Percentiles rank a stretch among this genome's conserved stretches.
Evolutionary conservation across 1,284 basidiomycete genomes (phyloP).

Genomic region (Ceratobasidium sp.): DNA sequence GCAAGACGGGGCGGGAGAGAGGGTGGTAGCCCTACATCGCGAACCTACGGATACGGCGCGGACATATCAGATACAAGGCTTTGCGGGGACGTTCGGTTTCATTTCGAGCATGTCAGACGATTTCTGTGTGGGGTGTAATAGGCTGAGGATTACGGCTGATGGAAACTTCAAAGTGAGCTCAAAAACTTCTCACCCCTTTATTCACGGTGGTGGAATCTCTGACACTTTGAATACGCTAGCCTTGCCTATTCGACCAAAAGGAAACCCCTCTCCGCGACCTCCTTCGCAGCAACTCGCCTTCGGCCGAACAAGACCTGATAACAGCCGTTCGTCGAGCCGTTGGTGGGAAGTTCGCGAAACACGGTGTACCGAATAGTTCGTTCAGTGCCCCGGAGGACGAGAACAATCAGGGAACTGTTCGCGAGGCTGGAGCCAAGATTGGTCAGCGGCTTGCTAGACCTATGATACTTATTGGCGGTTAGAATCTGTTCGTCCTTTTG

Average conservation of each 20-base stretch:
- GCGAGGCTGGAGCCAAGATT: constrained; percentile 24
- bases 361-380: constrained; percentile 60
- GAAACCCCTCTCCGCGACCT: constrained; percentile 85
- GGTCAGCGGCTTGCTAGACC: constrained; percentile 62
- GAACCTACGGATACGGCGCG: constrained; percentile 86
- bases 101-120: constrained; percentile 95
- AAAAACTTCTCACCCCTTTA: too few species aligned
- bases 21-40: constrained; percentile 68
- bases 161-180: constrained; percentile 84
- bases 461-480: constrained; percentile 88
- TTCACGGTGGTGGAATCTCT: too few species aligned
- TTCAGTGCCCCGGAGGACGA: constrained; percentile 33
- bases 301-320: constrained; percentile 73
- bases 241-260: constrained; percentile 88
- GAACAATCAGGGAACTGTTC: constrained; percentile 24
- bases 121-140: constrained; percentile 88
- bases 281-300: constrained; percentile 62
- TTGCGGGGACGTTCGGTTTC: constrained; percentile 83
- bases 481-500: constrained; percentile 46
- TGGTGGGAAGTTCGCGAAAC: constrained; percentile 82
- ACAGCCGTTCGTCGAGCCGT: constrained; percentile 76
- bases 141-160: constrained; percentile 86
- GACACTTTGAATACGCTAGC: too few species aligned
- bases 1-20: constrained; percentile 58
- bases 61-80: constrained; percentile 80